These are phyloP conservation scores for Grosmannia clavigera DNA, from an alignment of 2,329 filamentous ascomycete species.

Conservation along the genomic window DNA sequence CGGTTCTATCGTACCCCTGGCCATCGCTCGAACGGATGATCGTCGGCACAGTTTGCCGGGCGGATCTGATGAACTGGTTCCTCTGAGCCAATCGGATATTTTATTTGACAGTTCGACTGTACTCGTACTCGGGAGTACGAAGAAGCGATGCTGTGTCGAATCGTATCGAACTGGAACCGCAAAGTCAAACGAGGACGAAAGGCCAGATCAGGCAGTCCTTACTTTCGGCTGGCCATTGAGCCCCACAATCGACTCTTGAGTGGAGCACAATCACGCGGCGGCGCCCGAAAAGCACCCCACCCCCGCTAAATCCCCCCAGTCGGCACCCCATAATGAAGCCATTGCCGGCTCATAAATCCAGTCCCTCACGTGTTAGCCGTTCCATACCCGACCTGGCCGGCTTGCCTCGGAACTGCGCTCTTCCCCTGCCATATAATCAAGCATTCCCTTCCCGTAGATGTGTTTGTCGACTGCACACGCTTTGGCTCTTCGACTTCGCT, in stretches of 20 bases:
- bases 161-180: too few relatives aligned
- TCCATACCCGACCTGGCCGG: background rate
- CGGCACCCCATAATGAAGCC: slow-evolving; percentile 5
- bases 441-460: background rate
- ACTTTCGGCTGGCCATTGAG: background rate
- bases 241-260: background rate
- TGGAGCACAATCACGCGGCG: background rate
- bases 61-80: too few relatives aligned
- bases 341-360: background rate
- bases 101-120: too few relatives aligned
- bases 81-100: too few relatives aligned
- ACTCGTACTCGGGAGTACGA: too few relatives aligned
- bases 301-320: background rate
- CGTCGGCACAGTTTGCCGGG: too few relatives aligned
- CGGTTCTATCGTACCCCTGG: too few relatives aligned
- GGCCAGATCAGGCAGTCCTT: background rate
- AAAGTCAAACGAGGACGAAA: too few relatives aligned
- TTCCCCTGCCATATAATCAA: background rate
- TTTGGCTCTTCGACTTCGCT: background rate
- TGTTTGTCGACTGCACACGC: background rate
- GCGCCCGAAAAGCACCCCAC: slow-evolving; percentile 1
- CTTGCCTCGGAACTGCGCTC: background rate
- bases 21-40: too few relatives aligned
- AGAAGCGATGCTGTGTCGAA: too few relatives aligned
- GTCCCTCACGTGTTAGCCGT: slow-evolving; percentile 3